Conservation (phyloP, 495 filamentous ascomycete species). For the Trichodelitschia bisporula region DNA sequence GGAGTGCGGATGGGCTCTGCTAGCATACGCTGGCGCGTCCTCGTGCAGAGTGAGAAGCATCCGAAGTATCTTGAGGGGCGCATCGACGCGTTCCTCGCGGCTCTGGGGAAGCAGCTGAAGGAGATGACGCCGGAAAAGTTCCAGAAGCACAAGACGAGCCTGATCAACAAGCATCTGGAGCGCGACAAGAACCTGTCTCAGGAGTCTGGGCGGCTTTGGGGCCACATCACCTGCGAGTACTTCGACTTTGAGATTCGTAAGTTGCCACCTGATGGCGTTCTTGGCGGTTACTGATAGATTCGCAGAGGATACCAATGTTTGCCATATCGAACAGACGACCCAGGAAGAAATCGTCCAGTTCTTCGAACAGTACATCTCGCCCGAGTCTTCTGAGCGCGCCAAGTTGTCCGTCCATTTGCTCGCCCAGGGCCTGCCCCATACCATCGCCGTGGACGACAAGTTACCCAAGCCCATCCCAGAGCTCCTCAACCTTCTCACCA, state of each 20-base stretch:
- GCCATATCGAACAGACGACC: slow-evolving; percentile 42
- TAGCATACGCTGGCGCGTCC: slow-evolving; percentile 62
- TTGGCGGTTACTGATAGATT: neutral
- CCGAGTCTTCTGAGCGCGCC: slow-evolving; percentile 39
- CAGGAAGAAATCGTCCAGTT: slow-evolving; percentile 63
- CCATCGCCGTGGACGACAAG: slow-evolving; percentile 26
- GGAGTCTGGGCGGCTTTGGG: slow-evolving; percentile 65
- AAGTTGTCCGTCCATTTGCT: slow-evolving; percentile 67
- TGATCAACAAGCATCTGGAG: slow-evolving; percentile 73
- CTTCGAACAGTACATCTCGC: slow-evolving; percentile 52
- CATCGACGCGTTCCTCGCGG: slow-evolving; percentile 59
- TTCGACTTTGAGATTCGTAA: slow-evolving; percentile 70
- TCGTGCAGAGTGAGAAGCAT: slow-evolving; percentile 83
- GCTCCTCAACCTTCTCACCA: slow-evolving; percentile 22
- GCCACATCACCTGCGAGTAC: slow-evolving; percentile 59
- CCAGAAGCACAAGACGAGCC: slow-evolving; percentile 67
- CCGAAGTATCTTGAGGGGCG: slow-evolving; percentile 62
- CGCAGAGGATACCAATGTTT: slow-evolving; percentile 50
- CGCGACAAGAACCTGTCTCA: slow-evolving; percentile 80
- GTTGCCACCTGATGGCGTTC: slow-evolving; percentile 7
- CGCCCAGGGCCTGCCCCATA: slow-evolving; percentile 33
- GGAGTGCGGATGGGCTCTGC: slow-evolving; percentile 42
- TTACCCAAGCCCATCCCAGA: slow-evolving; percentile 24
- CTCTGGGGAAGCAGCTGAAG: slow-evolving; percentile 35
- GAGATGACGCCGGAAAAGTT: slow-evolving; percentile 71